phyloP scores from a whole-genome alignment of 257 asterid species.

The Solanum paucissectum region DNA sequence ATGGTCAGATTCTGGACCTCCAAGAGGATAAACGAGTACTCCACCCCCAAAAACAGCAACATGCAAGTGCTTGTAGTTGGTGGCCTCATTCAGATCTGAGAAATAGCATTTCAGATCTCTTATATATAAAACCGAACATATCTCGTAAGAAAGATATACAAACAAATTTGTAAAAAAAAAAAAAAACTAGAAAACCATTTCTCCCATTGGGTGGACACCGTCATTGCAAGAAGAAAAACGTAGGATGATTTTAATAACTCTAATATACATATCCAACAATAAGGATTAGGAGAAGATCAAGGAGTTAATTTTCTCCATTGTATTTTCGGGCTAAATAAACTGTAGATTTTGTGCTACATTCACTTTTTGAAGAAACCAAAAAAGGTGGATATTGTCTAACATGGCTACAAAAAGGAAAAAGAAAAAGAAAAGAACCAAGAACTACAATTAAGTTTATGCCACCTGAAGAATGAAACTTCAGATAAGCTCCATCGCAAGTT shows the following conservation, averaged over 20 bases:
- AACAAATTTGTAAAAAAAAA: neutral
- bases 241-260: neutral
- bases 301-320: neutral
- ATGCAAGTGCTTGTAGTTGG: no score
- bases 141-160: neutral
- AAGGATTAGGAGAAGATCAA: neutral
- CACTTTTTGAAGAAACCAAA: neutral
- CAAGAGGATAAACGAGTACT: no score
- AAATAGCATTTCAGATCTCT: neutral
- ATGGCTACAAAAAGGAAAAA: neutral
- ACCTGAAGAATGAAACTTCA: neutral
- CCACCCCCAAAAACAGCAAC: no score
- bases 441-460: neutral
- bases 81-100: neutral
- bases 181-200: neutral
- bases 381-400: neutral
- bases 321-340: neutral
- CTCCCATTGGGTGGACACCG: neutral
- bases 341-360: neutral
- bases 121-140: no score
- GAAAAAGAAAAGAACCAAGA: neutral
- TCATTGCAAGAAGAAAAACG: neutral
- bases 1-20: no score
- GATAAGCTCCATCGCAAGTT: neutral
- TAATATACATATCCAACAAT: neutral